These are phyloP conservation scores for Trichocladium antarcticum DNA, from an alignment of 495 filamentous ascomycete species.

Conservation along the genomic window DNA sequence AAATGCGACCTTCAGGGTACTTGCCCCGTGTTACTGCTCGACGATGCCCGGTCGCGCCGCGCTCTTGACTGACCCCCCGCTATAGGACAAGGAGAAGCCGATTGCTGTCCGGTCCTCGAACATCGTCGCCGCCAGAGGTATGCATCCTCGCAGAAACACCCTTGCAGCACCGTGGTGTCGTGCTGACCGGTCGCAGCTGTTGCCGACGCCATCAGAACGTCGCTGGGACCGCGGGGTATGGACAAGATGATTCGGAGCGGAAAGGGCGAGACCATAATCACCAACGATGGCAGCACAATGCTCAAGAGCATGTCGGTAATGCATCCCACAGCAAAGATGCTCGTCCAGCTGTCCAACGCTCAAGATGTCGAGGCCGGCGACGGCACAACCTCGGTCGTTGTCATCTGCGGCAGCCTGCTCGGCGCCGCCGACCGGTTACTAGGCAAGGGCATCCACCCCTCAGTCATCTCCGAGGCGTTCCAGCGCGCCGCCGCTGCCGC, in stretches of 20 bases:
- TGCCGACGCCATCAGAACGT: constrained; percentile 88
- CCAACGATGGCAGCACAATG: constrained; percentile 99
- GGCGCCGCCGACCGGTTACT: constrained; percentile 87
- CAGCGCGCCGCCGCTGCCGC: constrained; percentile 83
- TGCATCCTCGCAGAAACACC: constrained; percentile 16
- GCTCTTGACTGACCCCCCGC: constrained; percentile 33
- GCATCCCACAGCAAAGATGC: constrained; percentile 97
- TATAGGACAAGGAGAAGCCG: constrained; percentile 95
- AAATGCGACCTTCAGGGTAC: constrained; percentile 75
- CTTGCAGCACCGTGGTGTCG: not conserved
- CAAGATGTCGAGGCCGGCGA: constrained; percentile 98
- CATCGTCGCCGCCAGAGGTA: constrained; percentile 94
- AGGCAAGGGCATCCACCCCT: constrained; percentile 88
- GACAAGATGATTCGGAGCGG: constrained; percentile 99
- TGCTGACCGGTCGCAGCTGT: constrained; percentile 51
- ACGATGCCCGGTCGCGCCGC: not conserved
- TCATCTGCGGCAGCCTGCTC: constrained; percentile 88
- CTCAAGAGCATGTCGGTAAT: constrained; percentile 96
- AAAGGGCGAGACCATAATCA: constrained; percentile 95
- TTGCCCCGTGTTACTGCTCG: constrained; percentile 2
- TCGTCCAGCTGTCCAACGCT: constrained; percentile 90
- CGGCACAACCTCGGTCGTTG: constrained; percentile 95
- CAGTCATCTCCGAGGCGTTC: constrained; percentile 94
- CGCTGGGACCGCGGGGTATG: constrained; percentile 54
- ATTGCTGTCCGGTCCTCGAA: constrained; percentile 85